Base-by-base conservation (phyloP, 352 stramenopile genomes). In the Albugo laibachii region DNA sequence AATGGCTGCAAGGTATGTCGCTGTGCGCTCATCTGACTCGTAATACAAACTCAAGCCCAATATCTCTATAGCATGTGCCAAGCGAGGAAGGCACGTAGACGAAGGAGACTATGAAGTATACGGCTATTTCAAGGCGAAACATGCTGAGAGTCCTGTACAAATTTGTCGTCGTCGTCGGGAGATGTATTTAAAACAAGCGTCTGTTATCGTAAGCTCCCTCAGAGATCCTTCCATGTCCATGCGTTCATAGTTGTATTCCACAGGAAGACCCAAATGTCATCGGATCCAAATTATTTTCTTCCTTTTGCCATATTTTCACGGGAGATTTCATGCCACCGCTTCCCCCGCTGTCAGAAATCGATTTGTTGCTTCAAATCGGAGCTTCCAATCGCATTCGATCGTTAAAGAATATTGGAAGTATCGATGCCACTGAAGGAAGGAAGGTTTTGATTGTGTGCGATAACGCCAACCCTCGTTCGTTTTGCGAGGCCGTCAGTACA, bases 301-400 rank as follows among this genome's bases (percentile, higher is more conserved):
- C 59, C 2, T 76, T 72, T 20, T 83, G 72, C 35, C 86, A 83
- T 48, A 59, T 80, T 49, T 61, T 91, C 16, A 63, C 69, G 20
- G 78, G 78, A 14, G 70, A 86, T 14, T 91, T 87, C 48, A 50
- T 87, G 31, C 60, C 70, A 36, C 78, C 78, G 14, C 82, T 87
- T 69, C 78, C 78, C 13, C 64, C 73, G 1, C 62, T 67, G 5
- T 47, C 51, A 2, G 78, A 91, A 41, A 55, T 91, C 19, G 64
- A 84, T 36, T 66, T 63, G 15, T 63, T 91, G 13, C 58, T 91
- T 18, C 59, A 53, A 13, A 80, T 87, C 18, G 78, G 78, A 8
- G 68, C 3, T 31, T 43, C 38, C 3, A 3, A 24, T 43, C 38
- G 38, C 3, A 24, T 43, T 19, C 24, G 49, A 5, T 65, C 79